phyloP scores from a whole-genome alignment of 2,329 filamentous ascomycete species.

The Myriosclerotinia duriaeana region DNA sequence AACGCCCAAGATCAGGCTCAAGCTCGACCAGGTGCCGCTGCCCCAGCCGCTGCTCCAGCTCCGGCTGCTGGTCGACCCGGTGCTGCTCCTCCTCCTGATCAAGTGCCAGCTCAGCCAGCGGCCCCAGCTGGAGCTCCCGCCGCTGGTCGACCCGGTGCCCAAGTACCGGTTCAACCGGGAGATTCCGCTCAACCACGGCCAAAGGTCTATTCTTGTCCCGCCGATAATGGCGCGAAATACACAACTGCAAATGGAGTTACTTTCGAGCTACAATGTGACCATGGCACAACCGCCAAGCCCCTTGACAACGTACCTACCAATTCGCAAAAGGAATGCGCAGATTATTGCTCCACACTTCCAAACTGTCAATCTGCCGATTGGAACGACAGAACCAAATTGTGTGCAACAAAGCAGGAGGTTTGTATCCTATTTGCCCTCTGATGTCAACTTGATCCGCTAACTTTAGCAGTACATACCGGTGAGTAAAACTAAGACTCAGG shows the following conservation, averaged over 20 bases:
- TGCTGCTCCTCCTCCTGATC: neutral
- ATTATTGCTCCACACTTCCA: neutral
- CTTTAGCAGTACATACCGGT: constrained; percentile 18
- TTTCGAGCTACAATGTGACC: constrained; percentile 8
- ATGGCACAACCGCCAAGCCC: neutral
- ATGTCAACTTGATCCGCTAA: neutral
- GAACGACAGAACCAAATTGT: neutral
- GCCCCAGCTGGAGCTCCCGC: constrained; percentile 1
- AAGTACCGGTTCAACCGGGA: neutral
- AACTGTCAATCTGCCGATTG: constrained; percentile 3
- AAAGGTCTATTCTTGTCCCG: constrained; percentile 16
- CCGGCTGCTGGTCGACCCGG: constrained; percentile 10
- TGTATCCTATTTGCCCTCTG: neutral
- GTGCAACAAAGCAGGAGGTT: constrained; percentile 13
- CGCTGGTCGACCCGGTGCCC: constrained; percentile 2
- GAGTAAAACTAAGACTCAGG: neutral
- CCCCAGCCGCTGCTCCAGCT: neutral
- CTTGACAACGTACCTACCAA: neutral
- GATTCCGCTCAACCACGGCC: neutral
- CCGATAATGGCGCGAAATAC: constrained; percentile 7
- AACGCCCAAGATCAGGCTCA: constrained; percentile 19
- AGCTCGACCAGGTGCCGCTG: constrained; percentile 2
- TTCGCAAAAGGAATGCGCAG: constrained; percentile 9
- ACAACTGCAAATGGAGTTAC: constrained; percentile 14
- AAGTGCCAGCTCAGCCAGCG: neutral